Percentiles rank a stretch among this genome's conserved stretches.
Conservation (phyloP, 345 rosid genomes). For the Moricandia arvensis region DNA sequence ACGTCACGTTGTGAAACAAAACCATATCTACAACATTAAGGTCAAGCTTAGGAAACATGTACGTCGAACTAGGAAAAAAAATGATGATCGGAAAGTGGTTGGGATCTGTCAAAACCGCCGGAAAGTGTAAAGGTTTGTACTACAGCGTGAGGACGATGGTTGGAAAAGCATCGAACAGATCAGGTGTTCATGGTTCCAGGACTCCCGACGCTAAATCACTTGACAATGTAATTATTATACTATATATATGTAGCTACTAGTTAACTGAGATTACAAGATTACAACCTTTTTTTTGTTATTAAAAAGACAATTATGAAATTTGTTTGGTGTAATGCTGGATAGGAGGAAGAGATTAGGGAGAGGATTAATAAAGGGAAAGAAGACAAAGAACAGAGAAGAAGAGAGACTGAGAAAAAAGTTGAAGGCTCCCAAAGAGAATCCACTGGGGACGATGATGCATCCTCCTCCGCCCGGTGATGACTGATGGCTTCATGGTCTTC, state of each 20-base stretch:
- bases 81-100: conserved; percentile 26
- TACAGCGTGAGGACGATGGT: conserved; percentile 26
- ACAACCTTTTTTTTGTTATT: not conserved
- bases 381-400: conserved; percentile 22
- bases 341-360: conserved; percentile 33
- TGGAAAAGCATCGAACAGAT: conserved; percentile 36
- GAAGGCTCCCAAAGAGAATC: conserved; percentile 12
- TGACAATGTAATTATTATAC: conserved; percentile 21
- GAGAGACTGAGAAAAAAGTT: conserved; percentile 18
- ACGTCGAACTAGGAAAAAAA: not conserved
- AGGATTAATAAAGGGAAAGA: conserved; percentile 25
- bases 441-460: not conserved
- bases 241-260: not conserved
- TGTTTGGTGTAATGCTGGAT: not conserved
- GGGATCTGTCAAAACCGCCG: conserved; percentile 1
- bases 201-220: conserved; percentile 29
- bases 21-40: not conserved
- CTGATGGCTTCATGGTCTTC: not conserved
- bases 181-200: conserved; percentile 36
- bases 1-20: conserved; percentile 6
- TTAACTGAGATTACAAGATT: not conserved
- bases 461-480: conserved; percentile 3
- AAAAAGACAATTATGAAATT: not conserved
- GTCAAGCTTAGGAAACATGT: not conserved
- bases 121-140: not conserved